Conservation (phyloP, 2,329 filamentous ascomycete species). For the Neonectria hederae region DNA sequence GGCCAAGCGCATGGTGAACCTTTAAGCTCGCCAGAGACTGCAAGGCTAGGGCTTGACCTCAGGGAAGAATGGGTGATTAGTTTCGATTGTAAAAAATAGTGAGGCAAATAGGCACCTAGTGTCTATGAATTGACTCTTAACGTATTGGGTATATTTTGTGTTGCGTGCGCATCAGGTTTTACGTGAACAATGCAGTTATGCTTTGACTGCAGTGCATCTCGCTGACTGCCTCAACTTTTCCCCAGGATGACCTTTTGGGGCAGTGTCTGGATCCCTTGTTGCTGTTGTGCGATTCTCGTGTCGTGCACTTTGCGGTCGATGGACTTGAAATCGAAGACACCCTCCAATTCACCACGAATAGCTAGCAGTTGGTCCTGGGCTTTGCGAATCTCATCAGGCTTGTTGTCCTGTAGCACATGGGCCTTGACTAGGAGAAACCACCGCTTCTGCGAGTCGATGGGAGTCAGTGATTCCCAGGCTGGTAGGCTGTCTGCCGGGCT, state of each 20-base stretch:
- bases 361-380: constrained; percentile 61
- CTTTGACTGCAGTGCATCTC: background rate
- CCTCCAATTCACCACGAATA: constrained; percentile 58
- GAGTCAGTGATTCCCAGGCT: constrained; percentile 56
- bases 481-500: constrained; percentile 50
- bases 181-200: background rate
- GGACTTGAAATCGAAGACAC: constrained; percentile 61
- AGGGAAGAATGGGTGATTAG: background rate
- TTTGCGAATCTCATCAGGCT: constrained; percentile 66
- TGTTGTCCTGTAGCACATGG: constrained; percentile 64
- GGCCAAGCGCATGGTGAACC: constrained; percentile 16
- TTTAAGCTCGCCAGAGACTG: background rate
- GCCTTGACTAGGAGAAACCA: constrained; percentile 67
- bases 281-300: constrained; percentile 55
- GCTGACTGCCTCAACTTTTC: constrained; percentile 38
- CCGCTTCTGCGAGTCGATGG: constrained; percentile 58
- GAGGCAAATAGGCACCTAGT: constrained; percentile 4
- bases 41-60: background rate
- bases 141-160: constrained; percentile 12
- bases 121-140: background rate
- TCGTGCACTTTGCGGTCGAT: constrained; percentile 65
- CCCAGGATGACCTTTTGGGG: constrained; percentile 51
- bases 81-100: background rate
- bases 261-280: constrained; percentile 50
- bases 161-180: constrained; percentile 3